These are phyloP conservation scores for Globisporangium spiculum DNA, from an alignment of 352 stramenopile genomes.

Conservation along the genomic window DNA sequence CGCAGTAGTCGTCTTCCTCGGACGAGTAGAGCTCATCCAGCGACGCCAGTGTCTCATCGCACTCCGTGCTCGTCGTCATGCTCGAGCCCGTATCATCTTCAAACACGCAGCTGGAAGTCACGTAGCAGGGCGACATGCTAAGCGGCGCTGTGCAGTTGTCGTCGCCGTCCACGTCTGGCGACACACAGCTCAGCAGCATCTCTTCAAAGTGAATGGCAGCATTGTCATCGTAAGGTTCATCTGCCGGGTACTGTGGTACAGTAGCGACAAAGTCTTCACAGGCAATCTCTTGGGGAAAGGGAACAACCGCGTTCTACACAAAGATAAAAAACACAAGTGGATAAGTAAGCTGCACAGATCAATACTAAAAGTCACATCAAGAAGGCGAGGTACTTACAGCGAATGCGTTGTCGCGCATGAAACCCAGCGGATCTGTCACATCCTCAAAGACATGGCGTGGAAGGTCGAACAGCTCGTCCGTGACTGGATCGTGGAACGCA, in stretches of 20 bases:
- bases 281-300: conserved; percentile 5
- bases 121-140: neutral
- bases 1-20: neutral
- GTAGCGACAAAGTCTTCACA: neutral
- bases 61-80: conserved; percentile 11
- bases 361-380: neutral
- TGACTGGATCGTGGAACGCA: conserved; percentile 14
- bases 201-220: conserved; percentile 14
- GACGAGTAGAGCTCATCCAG: conserved; percentile 13
- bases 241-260: neutral
- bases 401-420: conserved; percentile 12
- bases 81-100: neutral
- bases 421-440: conserved; percentile 13
- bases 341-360: neutral
- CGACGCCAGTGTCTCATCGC: conserved; percentile 4
- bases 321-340: neutral
- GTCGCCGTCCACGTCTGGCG: neutral
- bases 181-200: conserved; percentile 2
- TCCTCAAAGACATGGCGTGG: conserved; percentile 20
- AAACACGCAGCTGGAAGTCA: conserved; percentile 1
- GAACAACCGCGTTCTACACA: conserved; percentile 1
- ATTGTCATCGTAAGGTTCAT: neutral
- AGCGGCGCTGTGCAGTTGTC: neutral
- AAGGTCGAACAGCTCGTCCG: conserved; percentile 15
- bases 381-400: conserved; percentile 2